Evolutionary conservation across 2,329 filamentous ascomycete genomes (phyloP), one percentile per base, ranked within the genome.

Genomic region (Apiospora malaysiana): DNA sequence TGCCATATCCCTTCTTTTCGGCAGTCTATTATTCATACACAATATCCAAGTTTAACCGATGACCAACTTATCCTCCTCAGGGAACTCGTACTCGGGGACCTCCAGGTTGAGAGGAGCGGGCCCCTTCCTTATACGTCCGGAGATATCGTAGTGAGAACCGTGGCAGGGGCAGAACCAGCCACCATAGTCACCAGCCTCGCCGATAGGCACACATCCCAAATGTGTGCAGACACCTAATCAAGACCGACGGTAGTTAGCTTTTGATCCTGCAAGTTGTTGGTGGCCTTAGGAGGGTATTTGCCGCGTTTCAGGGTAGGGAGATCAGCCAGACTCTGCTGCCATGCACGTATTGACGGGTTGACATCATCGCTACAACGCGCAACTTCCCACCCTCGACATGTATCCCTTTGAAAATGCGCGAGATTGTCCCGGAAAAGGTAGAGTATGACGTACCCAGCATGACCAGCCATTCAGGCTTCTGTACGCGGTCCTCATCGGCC

Each of bases 151-250:
- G 89, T 99, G 96, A 78, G 95, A 98, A 85, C 96, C 96, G 90
- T 99, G 96, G 93, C 96, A 99, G 76, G 96, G 96, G 89, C 96
- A 99, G 93, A 99, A 99, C 96, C 96, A 99, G 82, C 96, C 96
- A 83, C 96, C 96, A 81, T 88, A 99, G 85, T 99, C 97, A 83
- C 96, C 96, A 75, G 96, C 94, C 88, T 99, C 96, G 81, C 97
- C 96, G 80, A 99, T 99, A 82, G 96, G 96, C 78, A 99, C 96
- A 90, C 96, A 99, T 86, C 96, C 96, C 82, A 99, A 88, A 86
- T 99, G 96, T 81, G 96, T 99, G 93, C 96, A 99, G 85, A 99
- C 95, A 86, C 94, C 94, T 95, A 75, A 18, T 42, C 32, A 56
- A 56, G 9, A 23, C 6, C 66, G 47, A 14, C 4, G 12, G 10